These are phyloP conservation scores for Phylloporus rhodoxanthus DNA, from an alignment of 768 basidiomycete species.

Conservation along the genomic window DNA sequence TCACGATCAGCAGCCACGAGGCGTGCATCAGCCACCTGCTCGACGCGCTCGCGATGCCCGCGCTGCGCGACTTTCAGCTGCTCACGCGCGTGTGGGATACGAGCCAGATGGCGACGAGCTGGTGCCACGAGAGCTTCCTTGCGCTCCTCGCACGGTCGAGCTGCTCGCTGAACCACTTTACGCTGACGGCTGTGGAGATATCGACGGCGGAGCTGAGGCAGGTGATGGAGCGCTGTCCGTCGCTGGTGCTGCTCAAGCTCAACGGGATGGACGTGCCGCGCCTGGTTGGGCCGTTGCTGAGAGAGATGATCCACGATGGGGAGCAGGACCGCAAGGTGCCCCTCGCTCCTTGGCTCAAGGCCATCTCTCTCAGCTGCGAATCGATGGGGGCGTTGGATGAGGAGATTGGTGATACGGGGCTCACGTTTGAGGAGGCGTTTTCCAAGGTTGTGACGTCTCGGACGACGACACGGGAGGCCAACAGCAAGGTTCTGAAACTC, in stretches of 20 bases:
- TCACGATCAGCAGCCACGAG: slow-evolving; percentile 27
- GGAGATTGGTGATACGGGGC: slow-evolving; percentile 18
- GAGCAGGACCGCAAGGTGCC: slow-evolving; percentile 15
- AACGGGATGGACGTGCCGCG: slow-evolving; percentile 23
- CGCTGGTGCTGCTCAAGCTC: slow-evolving; percentile 25
- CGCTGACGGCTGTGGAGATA: slow-evolving; percentile 24
- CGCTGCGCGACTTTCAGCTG: slow-evolving; percentile 27
- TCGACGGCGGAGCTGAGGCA: slow-evolving; percentile 18
- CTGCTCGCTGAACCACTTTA: slow-evolving; percentile 28
- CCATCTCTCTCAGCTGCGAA: slow-evolving; percentile 28
- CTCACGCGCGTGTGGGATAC: slow-evolving; percentile 32
- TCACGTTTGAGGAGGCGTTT: slow-evolving; percentile 27
- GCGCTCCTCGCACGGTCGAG: slow-evolving; percentile 23
- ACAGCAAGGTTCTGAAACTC: slow-evolving; percentile 23
- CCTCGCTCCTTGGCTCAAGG: slow-evolving; percentile 27
- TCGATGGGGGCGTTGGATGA: slow-evolving; percentile 20
- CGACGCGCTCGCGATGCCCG: slow-evolving; percentile 22
- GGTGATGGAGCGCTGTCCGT: slow-evolving; percentile 27
- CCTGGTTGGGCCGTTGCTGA: slow-evolving; percentile 19
- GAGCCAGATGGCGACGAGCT: slow-evolving; percentile 24
- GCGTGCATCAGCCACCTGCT: slow-evolving; percentile 23
- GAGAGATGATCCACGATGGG: slow-evolving; percentile 20
- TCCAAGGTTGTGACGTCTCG: slow-evolving; percentile 20
- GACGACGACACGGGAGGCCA: slow-evolving; percentile 18
- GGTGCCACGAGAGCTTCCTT: slow-evolving; percentile 27